A percentile compares a stretch with the other conserved stretches of the same genome.
phyloP scores from a whole-genome alignment of 352 stramenopile genomes.

The Pythium aristosporum region DNA sequence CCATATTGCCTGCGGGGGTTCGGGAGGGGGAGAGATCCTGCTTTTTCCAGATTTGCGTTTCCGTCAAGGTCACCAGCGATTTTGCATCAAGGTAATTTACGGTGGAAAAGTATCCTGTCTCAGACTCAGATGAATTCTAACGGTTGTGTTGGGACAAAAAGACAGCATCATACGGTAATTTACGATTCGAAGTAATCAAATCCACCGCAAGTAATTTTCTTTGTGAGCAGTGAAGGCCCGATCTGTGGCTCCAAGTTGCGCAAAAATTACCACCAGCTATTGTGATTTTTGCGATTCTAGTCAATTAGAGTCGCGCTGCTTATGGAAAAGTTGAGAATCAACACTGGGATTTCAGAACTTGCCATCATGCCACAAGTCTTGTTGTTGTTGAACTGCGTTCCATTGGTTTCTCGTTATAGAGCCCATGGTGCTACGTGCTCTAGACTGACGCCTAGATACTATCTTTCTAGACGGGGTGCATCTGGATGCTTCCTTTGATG shows the following conservation, averaged over 20 bases:
- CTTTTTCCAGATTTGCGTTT: constrained; percentile 29
- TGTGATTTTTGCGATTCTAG: too few species aligned
- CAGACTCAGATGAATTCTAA: constrained; percentile 21
- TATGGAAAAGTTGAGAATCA: constrained; percentile 2
- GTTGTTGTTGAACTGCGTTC: too few species aligned
- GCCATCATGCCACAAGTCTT: too few species aligned
- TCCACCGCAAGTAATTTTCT: not conserved
- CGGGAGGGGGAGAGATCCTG: constrained; percentile 10
- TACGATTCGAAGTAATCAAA: not conserved
- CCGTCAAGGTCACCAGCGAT: constrained; percentile 25
- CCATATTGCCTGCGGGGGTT: constrained; percentile 37
- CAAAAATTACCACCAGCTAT: constrained; percentile 13
- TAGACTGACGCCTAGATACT: too few species aligned
- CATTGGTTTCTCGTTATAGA: too few species aligned
- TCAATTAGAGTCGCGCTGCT: not conserved
- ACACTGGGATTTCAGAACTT: too few species aligned
- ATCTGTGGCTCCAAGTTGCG: constrained; percentile 18
- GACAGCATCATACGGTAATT: not conserved
- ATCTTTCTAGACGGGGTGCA: too few species aligned
- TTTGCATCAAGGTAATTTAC: constrained; percentile 19
- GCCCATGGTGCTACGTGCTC: too few species aligned
- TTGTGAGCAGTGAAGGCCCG: not conserved
- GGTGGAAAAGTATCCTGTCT: constrained; percentile 13
- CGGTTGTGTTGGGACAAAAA: not conserved
- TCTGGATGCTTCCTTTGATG: too few species aligned